A percentile compares a stretch with the other conserved stretches of the same genome.
Conservation (phyloP, 2,329 filamentous ascomycete genomes). For the Ascocoryne sarcoides region DNA sequence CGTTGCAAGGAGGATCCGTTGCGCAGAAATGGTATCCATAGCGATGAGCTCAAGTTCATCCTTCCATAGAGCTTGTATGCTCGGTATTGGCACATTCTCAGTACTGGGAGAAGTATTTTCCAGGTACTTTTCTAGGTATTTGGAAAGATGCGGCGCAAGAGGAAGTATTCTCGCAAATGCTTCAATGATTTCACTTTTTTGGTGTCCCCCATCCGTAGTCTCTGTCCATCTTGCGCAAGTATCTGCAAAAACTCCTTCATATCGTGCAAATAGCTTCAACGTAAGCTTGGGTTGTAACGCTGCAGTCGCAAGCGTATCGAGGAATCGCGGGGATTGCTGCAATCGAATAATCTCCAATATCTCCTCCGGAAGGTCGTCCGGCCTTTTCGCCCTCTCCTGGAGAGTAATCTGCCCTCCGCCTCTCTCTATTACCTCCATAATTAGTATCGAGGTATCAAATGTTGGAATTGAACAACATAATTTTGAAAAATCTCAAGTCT, state of each 20-base stretch:
- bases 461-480: slow-evolving; percentile 1
- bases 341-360: slow-evolving; percentile 58
- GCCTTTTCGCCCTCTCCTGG: slow-evolving; percentile 30
- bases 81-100: slow-evolving; percentile 22
- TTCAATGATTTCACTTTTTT: slow-evolving; percentile 42
- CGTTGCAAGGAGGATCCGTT: slow-evolving; percentile 51
- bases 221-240: slow-evolving; percentile 72
- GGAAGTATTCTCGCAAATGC: slow-evolving; percentile 75
- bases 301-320: slow-evolving; percentile 61
- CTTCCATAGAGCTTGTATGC: slow-evolving; percentile 17
- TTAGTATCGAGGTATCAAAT: slow-evolving; percentile 8
- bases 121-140: slow-evolving; percentile 53
- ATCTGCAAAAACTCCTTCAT: slow-evolving; percentile 70
- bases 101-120: slow-evolving; percentile 15
- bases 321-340: slow-evolving; percentile 54
- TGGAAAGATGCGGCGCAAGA: slow-evolving; percentile 70
- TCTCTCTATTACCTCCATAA: slow-evolving; percentile 45
- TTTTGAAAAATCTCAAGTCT: not conserved
- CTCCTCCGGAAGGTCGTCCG: slow-evolving; percentile 59
- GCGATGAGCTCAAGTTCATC: slow-evolving; percentile 17
- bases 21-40: slow-evolving; percentile 32
- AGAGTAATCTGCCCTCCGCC: not conserved
- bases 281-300: slow-evolving; percentile 64
- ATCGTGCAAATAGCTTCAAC: slow-evolving; percentile 63
- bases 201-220: slow-evolving; percentile 12